phyloP scores from a whole-genome alignment of 495 filamentous ascomycete species.

The Penicillium fimorum region DNA sequence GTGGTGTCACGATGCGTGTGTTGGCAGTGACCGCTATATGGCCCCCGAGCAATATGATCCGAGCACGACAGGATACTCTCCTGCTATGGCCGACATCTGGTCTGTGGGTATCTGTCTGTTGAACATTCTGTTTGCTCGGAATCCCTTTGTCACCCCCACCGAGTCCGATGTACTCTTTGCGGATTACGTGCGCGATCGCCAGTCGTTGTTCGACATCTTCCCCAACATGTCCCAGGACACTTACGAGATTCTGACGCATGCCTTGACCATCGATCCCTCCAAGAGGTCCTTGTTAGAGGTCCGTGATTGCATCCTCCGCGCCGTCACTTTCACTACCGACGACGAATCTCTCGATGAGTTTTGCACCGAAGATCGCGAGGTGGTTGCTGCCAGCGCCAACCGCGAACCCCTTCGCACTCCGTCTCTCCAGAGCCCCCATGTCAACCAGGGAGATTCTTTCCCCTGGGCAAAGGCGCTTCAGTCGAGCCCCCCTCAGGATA shows the following conservation, averaged over 20 bases:
- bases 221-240: slow-evolving; percentile 98
- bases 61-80: slow-evolving; percentile 79
- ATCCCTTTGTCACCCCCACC: slow-evolving; percentile 86
- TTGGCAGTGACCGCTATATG: slow-evolving; percentile 99
- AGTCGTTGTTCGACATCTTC: slow-evolving; percentile 97
- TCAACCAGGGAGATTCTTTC: slow-evolving; percentile 79
- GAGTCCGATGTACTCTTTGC: slow-evolving; percentile 84
- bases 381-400: slow-evolving; percentile 76
- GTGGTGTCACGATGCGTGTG: slow-evolving; percentile 86
- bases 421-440: slow-evolving; percentile 83
- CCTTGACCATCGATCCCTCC: slow-evolving; percentile 82
- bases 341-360: slow-evolving; percentile 92
- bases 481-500: slow-evolving; percentile 65
- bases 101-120: slow-evolving; percentile 92
- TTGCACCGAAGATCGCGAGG: slow-evolving; percentile 74
- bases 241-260: slow-evolving; percentile 84
- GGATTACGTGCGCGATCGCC: slow-evolving; percentile 87
- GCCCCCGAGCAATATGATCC: slow-evolving; percentile 96
- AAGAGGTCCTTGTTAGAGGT: slow-evolving; percentile 80
- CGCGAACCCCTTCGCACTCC: slow-evolving; percentile 95
- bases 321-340: slow-evolving; percentile 90
- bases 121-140: slow-evolving; percentile 93
- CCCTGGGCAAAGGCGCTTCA: slow-evolving; percentile 93
- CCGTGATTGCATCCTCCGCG: slow-evolving; percentile 70
- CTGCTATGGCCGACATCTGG: slow-evolving; percentile 93